Base-by-base conservation (phyloP, 2,329 filamentous ascomycete species). In the Laburnicola sp. region DNA sequence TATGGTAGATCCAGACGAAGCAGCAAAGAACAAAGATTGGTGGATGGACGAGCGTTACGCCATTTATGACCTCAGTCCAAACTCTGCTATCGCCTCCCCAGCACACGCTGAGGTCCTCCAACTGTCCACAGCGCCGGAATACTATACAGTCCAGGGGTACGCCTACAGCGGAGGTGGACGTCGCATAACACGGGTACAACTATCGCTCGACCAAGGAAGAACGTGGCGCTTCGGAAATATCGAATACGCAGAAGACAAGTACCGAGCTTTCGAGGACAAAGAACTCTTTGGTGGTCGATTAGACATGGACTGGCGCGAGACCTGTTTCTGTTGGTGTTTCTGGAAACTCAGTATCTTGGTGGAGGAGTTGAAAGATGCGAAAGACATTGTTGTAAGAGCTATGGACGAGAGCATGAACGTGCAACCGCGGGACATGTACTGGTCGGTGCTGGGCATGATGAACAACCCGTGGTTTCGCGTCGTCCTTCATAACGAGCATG, bases 391-490 rank as follows among this genome's bases (percentile, higher is more conserved):
- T 65, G 85, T 96, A 4, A 82, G 92, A 38, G 87, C 87, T 3
- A 96, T 96, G 91, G 92, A 97, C 61, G 92, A 96, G 58, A 83
- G 86, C 48, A 87, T 96, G 83, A 89, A 88, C 72, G 78, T 89
- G 0, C 91, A 96, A 69, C 92, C 92, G 3, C 82, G 89, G 54
- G 92, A 97, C 64, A 94, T 96, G 89, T 96, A 96, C 75, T 97
- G 92, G 92, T 91, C 85, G 53, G 91, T 96, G 2, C 76, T 96
- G 34, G 91, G 92, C 0, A 97, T 97, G 92, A 96, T 97, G 92
- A 96, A 96, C 74, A 96, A 96, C 63, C 89, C 90, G 0, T 97
- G 92, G 92, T 97, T 88, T 71, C 82, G 92, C 4, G 82, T 97
- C 1, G 83, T 86, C 2, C 88, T 97, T 48, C 82, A 84, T 45